These are phyloP conservation scores for Colletotrichum australisinense DNA, from an alignment of 2,329 filamentous ascomycete species.

Conservation along the genomic window DNA sequence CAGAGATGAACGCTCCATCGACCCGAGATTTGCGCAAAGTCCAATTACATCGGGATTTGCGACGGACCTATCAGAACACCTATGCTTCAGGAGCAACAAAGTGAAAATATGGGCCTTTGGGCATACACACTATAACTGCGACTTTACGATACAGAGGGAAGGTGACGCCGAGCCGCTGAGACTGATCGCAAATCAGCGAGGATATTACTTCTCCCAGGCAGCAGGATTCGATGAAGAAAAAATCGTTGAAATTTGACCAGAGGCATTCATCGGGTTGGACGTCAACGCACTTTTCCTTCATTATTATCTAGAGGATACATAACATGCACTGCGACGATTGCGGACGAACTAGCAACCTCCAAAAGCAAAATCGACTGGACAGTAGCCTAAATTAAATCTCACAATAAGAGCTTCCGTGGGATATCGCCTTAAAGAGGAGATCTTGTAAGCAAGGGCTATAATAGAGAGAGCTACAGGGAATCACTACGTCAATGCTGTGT, in stretches of 20 bases:
- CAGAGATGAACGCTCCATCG: slow-evolving; percentile 43
- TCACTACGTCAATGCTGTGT: too few relatives aligned
- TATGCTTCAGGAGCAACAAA: slow-evolving; percentile 49
- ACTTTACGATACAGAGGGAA: slow-evolving; percentile 45
- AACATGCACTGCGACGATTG: too few relatives aligned
- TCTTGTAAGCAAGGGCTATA: too few relatives aligned
- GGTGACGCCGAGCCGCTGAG: slow-evolving; percentile 41
- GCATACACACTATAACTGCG: slow-evolving; percentile 59
- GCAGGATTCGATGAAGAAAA: slow-evolving; percentile 47
- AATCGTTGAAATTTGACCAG: not conserved
- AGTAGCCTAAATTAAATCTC: too few relatives aligned
- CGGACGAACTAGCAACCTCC: too few relatives aligned
- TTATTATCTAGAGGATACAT: too few relatives aligned
- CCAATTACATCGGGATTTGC: slow-evolving; percentile 49
- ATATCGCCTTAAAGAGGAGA: too few relatives aligned
- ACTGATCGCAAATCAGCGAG: slow-evolving; percentile 52
- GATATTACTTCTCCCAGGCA: slow-evolving; percentile 53
- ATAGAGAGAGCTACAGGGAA: too few relatives aligned
- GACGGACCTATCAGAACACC: slow-evolving; percentile 51
- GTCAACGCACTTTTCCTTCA: too few relatives aligned
- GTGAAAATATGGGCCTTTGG: slow-evolving; percentile 60
- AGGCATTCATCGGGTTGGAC: too few relatives aligned
- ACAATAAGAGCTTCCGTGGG: too few relatives aligned
- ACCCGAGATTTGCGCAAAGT: slow-evolving; percentile 48
- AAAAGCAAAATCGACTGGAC: too few relatives aligned